Evolutionary conservation across 148 eudicot species (phyloP), one percentile per base, ranked within the genome.

Genomic region (Chenopodium quinoa): DNA sequence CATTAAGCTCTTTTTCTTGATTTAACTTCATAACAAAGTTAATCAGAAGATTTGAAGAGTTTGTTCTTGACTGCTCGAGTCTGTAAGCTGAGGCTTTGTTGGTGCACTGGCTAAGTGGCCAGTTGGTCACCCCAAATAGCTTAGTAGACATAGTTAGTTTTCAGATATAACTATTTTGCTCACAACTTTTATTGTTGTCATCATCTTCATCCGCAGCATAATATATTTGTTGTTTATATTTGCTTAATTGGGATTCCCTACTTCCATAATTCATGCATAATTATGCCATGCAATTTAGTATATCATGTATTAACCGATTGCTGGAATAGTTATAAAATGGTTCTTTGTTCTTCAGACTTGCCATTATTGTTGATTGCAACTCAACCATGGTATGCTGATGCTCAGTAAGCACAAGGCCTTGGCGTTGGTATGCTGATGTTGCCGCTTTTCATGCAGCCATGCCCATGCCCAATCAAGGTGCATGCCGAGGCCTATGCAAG

Each of bases 1-100:
- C 23, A 70, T 62, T 60, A 34, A 40, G 29, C 22, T 68, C 44
- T 79, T 69, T 66, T 58, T 16, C 64, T 80, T 80, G 83, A 47
- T 25, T 79, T 79, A 56, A 56, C 68, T 19, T 50, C 82, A 20
- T 75, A 23, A 4, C 72, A 73, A 73, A 12, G 73, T 64, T 65
- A n/a, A 44, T 81, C 66, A 16, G 63, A 67, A 56, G 13, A 54
- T 54, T 25, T 20, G 23, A 25, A 80, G 70, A 47, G 75, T 11
- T 25, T 25, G 46, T 23, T 71, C 37, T 69, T 56, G n/a, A 56
- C 22, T 19, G 23, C 75, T n/a, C 22, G 56, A 17, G 31, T 44
- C 22, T 40, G 22, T 19, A 14, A 27, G 54, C 52, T 63, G 78
- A 63, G 64, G 72, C 77, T 73, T 73, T 62, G 81, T 68, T 56